Percentiles rank a stretch among this genome's conserved stretches.
Conservation (phyloP, 176 grass and related monocot species). For the Otatea glauca region DNA sequence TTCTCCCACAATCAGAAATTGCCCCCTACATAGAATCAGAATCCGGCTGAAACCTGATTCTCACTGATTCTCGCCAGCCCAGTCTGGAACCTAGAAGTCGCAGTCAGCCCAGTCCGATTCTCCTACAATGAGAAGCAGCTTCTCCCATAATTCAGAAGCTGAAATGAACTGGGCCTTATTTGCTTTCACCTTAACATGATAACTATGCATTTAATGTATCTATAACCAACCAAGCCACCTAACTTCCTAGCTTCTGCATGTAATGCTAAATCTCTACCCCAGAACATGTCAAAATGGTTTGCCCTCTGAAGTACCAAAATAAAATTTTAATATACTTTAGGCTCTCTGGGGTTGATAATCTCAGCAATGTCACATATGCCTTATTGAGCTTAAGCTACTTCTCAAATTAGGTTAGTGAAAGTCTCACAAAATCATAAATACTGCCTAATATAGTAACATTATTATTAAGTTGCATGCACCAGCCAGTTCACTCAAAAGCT, state of each 20-base stretch:
- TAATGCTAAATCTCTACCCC: constrained; percentile 21
- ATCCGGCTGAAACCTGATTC: too few species aligned
- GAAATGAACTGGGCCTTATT: too few species aligned
- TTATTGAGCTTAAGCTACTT: background rate
- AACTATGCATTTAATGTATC: background rate
- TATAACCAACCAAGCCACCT: constrained; percentile 9
- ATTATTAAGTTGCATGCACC: too few species aligned
- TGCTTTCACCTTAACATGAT: background rate
- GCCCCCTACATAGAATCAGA: too few species aligned
- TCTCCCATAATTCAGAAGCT: too few species aligned
- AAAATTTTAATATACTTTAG: constrained; percentile 10
- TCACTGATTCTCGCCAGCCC: too few species aligned
- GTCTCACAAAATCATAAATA: background rate
- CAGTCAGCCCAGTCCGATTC: too few species aligned
- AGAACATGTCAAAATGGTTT: background rate
- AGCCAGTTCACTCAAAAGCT: too few species aligned
- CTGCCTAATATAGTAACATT: constrained; percentile 11
- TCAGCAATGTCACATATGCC: background rate
- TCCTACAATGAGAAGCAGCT: too few species aligned
- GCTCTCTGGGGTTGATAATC: constrained; percentile 13
- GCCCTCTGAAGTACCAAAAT: background rate
- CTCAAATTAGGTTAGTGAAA: constrained; percentile 12
- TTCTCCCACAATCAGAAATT: too few species aligned
- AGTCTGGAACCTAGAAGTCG: too few species aligned
- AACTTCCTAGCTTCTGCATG: background rate